phyloP scores from a whole-genome alignment of 2,329 filamentous ascomycete species.

The Parastagonospora avenae region DNA sequence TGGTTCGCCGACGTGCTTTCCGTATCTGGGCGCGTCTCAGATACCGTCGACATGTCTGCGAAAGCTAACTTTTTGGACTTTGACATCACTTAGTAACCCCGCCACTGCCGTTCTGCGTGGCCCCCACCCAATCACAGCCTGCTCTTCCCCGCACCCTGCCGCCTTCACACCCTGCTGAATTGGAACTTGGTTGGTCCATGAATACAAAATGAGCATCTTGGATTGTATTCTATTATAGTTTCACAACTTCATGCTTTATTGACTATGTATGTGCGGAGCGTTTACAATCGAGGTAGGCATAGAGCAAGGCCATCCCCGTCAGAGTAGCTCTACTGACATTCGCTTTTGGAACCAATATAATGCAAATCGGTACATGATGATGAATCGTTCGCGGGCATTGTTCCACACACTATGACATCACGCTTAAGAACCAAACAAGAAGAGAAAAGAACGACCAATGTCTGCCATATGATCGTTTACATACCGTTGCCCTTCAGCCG shows the following conservation, averaged over 20 bases:
- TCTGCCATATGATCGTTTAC: constrained; percentile 12
- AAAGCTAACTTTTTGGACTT: constrained; percentile 1
- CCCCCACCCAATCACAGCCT: constrained; percentile 11
- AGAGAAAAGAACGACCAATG: too few relatives aligned
- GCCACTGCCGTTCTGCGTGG: constrained; percentile 4
- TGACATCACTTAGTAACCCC: constrained; percentile 1
- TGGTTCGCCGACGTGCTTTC: constrained; percentile 7
- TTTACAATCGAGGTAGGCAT: constrained; percentile 37
- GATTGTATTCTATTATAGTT: neutral
- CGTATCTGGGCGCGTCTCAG: constrained; percentile 8
- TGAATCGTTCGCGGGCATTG: constrained; percentile 48
- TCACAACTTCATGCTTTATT: neutral
- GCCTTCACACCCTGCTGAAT: neutral
- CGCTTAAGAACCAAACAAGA: neutral
- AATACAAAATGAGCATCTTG: neutral
- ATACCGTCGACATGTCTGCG: constrained; percentile 11
- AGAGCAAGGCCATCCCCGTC: constrained; percentile 36
- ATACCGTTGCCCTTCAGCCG: constrained; percentile 54
- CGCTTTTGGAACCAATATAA: constrained; percentile 45
- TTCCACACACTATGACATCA: constrained; percentile 23
- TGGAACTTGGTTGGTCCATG: too few relatives aligned
- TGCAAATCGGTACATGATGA: constrained; percentile 44
- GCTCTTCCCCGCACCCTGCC: neutral
- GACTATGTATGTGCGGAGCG: constrained; percentile 27
- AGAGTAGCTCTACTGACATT: constrained; percentile 34